Evolutionary conservation across 352 stramenopile species (phyloP), one percentile per base, ranked within the genome.

Genomic region (Phytophthora quininea): DNA sequence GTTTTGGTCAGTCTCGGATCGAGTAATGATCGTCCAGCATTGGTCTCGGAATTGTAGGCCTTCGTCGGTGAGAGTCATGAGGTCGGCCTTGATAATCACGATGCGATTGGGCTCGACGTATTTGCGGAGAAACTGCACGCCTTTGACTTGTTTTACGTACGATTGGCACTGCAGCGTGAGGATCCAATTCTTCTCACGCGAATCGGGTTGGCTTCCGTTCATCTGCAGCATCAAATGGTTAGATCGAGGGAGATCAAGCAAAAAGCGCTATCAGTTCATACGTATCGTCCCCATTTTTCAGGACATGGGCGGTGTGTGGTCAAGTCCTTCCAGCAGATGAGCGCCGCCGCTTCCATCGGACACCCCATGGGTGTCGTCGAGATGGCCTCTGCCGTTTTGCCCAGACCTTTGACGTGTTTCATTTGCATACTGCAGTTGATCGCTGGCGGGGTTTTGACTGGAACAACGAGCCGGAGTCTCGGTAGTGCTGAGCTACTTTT

Each of bases 131-230:
- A 67, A 73, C 31, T 76, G 69, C 10, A 76, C 32, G 2, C 69
- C 69, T 19, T 69, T 73, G 11, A 76, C 54, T 37, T 62, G 50
- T 6, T 67, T 68, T 1, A 62, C 48, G 12, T 62, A 64, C 9
- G 66, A 60, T 19, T 51, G 42, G 29, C 58, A 54, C 4, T 62
- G 69, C 15, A 76, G 30, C 14, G 58, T 59, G 3, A 71, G 55
- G 32, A 76, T 57, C 55, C 67, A 76, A 46, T 70, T 73, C 47
- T 76, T 76, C 31, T 76, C 64, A n/a, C 48, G 19, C 4, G 69
- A 73, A n/a, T 70, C 46, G 10, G 54, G 54, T 15, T 62, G 12
- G 27, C 48, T 64, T 4, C 58, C 54, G 3, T 54, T 52, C n/a
- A 69, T 64, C 60, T 74, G 42, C 31, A 38, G 49, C 10, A 56